A percentile compares a stretch with the other conserved stretches of the same genome.
Evolutionary conservation across 139 green algal species (phyloP).

Genomic region (Picochlorum sp.): DNA sequence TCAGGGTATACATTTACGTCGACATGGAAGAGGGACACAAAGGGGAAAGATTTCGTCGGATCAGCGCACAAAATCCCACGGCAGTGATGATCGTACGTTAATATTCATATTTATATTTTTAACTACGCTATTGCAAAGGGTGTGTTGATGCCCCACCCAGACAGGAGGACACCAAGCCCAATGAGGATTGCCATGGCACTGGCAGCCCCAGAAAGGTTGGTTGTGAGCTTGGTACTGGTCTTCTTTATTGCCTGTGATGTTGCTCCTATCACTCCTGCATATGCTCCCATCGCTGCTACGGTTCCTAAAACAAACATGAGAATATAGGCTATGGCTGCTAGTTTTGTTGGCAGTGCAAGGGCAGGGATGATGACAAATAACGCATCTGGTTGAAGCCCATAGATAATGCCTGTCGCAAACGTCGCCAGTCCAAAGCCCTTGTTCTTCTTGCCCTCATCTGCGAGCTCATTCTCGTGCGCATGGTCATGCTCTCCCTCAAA

Average conservation of each 20-base stretch:
- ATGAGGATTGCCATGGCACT: slow-evolving; percentile 57
- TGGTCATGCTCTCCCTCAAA: slow-evolving; percentile 29
- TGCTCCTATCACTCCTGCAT: slow-evolving; percentile 82
- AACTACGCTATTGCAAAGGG: slow-evolving; percentile 13
- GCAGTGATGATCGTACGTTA: neutral
- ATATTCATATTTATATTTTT: slow-evolving; percentile 2
- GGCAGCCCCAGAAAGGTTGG: slow-evolving; percentile 59
- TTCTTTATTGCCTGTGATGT: slow-evolving; percentile 58
- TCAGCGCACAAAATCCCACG: slow-evolving; percentile 1
- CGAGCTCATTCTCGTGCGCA: slow-evolving; percentile 1
- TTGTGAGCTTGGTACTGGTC: slow-evolving; percentile 53
- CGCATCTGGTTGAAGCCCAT: slow-evolving; percentile 93
- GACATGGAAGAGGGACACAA: neutral
- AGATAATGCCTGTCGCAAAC: slow-evolving; percentile 89
- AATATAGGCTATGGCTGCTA: slow-evolving; percentile 80
- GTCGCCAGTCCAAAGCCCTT: slow-evolving; percentile 55
- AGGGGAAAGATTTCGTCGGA: neutral
- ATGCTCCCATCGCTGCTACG: slow-evolving; percentile 88
- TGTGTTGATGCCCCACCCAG: slow-evolving; percentile 50
- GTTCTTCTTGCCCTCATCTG: slow-evolving; percentile 8
- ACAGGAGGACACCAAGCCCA: slow-evolving; percentile 54
- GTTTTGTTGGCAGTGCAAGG: slow-evolving; percentile 83
- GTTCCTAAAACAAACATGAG: slow-evolving; percentile 92
- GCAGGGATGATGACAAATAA: slow-evolving; percentile 95
- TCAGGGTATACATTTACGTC: neutral